These are phyloP conservation scores for Talaromyces atroroseus DNA, from an alignment of 2,329 filamentous ascomycete species.

Conservation along the genomic window DNA sequence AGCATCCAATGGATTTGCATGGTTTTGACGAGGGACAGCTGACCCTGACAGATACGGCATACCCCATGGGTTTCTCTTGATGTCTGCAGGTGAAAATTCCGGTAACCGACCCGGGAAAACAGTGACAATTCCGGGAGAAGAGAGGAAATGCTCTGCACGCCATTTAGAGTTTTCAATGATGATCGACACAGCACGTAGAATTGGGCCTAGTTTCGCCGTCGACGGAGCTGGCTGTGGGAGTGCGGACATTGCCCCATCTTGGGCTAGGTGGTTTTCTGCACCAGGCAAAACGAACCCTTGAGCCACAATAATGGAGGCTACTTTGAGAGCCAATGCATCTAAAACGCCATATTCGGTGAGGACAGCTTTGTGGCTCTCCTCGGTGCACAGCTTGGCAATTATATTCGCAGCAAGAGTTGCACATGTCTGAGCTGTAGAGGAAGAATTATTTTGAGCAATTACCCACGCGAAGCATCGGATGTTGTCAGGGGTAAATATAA, in stretches of 20 bases:
- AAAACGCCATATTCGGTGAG: conserved; percentile 69
- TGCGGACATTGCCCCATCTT: conserved; percentile 51
- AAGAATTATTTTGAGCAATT: conserved; percentile 53
- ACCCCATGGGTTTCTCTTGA: conserved; percentile 48
- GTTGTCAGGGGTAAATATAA: conserved; percentile 59
- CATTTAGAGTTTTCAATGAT: conserved; percentile 76
- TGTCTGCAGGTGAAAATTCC: conserved; percentile 48
- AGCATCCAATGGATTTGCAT: conserved; percentile 57
- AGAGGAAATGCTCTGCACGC: conserved; percentile 65
- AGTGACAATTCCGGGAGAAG: conserved; percentile 62
- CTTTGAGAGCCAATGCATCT: conserved; percentile 67
- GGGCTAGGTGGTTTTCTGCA: conserved; percentile 51
- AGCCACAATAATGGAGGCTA: conserved; percentile 65
- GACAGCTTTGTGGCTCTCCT: conserved; percentile 64
- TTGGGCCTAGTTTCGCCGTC: conserved; percentile 57
- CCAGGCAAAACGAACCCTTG: conserved; percentile 65
- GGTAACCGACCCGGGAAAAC: conserved; percentile 57
- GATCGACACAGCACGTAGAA: conserved; percentile 70
- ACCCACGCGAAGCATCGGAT: conserved; percentile 62
- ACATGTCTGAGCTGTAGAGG: conserved; percentile 48
- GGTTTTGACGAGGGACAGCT: conserved; percentile 41
- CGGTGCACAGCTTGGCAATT: conserved; percentile 59
- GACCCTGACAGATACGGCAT: conserved; percentile 51
- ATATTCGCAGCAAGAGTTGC: conserved; percentile 42
- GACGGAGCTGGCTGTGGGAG: conserved; percentile 59